A percentile compares a stretch with the other conserved stretches of the same genome.
phyloP scores from a whole-genome alignment of 1,284 basidiomycete species.

The Moniliophthora roreri region DNA sequence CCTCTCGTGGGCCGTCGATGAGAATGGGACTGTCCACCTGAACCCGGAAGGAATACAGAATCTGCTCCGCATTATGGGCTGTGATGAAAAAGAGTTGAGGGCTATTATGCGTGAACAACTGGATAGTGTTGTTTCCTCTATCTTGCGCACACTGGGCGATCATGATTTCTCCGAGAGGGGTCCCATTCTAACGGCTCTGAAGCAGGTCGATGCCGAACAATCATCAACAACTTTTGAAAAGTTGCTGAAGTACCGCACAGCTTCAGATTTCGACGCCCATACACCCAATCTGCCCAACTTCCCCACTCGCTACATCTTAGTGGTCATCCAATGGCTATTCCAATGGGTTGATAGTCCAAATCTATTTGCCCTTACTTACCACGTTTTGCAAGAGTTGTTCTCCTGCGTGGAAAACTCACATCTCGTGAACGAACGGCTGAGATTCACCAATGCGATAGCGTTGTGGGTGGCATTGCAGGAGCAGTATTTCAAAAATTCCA shows the following conservation, averaged over 20 bases:
- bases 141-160: slow-evolving; percentile 62
- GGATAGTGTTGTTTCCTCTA: slow-evolving; percentile 55
- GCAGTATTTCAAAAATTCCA: slow-evolving; percentile 54
- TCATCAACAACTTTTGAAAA: slow-evolving; percentile 37
- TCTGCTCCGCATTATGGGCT: neutral
- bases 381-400: slow-evolving; percentile 76
- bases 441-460: slow-evolving; percentile 73
- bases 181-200: slow-evolving; percentile 36
- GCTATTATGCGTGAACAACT: slow-evolving; percentile 41
- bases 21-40: slow-evolving; percentile 10
- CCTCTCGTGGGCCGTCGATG: slow-evolving; percentile 42
- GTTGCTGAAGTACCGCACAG: slow-evolving; percentile 50
- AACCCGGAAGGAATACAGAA: neutral
- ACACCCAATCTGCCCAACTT: slow-evolving; percentile 63
- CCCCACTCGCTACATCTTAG: slow-evolving; percentile 46
- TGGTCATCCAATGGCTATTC: slow-evolving; percentile 60
- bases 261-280: slow-evolving; percentile 51
- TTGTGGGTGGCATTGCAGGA: slow-evolving; percentile 68
- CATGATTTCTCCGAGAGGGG: slow-evolving; percentile 48
- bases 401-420: slow-evolving; percentile 64
- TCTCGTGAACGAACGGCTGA: slow-evolving; percentile 86
- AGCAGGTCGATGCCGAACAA: slow-evolving; percentile 21
- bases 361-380: slow-evolving; percentile 63
- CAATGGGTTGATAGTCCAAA: slow-evolving; percentile 36
- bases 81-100: slow-evolving; percentile 32